Percentiles rank a stretch among this genome's conserved stretches.
Evolutionary conservation across 768 basidiomycete genomes (phyloP).

Genomic region (Mycena chlorophos): DNA sequence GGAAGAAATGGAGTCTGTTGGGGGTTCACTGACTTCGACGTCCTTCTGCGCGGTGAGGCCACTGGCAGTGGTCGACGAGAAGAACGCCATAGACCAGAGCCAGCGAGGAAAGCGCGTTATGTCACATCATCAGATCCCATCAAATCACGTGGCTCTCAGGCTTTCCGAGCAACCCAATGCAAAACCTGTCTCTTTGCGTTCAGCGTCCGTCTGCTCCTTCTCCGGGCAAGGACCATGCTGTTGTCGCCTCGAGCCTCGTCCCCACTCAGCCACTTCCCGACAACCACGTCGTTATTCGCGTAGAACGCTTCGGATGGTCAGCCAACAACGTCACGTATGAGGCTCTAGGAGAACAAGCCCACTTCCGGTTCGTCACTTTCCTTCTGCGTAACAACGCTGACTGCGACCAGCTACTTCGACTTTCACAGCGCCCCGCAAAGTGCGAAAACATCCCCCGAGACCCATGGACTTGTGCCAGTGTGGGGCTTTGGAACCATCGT

Average conservation of each 20-base stretch:
- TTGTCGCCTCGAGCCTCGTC: conserved; percentile 27
- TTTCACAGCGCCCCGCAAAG: conserved; percentile 54
- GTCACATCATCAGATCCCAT: no score
- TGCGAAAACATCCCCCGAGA: conserved; percentile 40
- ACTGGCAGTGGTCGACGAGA: neutral
- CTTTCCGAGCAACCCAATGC: no score
- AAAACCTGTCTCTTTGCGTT: conserved; percentile 40
- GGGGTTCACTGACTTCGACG: no score
- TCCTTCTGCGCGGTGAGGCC: conserved; percentile 4
- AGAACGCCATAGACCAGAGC: neutral
- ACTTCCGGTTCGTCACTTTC: conserved; percentile 40
- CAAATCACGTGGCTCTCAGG: no score
- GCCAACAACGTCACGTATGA: conserved; percentile 75
- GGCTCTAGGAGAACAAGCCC: conserved; percentile 49
- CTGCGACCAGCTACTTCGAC: conserved; percentile 54
- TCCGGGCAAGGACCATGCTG: conserved; percentile 27
- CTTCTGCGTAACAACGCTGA: neutral
- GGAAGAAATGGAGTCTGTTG: no score
- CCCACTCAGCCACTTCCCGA: conserved; percentile 29
- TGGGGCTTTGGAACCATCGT: conserved; percentile 71
- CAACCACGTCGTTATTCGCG: conserved; percentile 54
- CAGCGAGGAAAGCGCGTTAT: no score
- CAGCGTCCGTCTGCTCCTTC: conserved; percentile 38
- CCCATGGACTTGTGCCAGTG: conserved; percentile 66
- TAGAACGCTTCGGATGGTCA: conserved; percentile 71